Base-by-base conservation (phyloP, 768 basidiomycete genomes). In the Hygrophoropsis aurantiaca region DNA sequence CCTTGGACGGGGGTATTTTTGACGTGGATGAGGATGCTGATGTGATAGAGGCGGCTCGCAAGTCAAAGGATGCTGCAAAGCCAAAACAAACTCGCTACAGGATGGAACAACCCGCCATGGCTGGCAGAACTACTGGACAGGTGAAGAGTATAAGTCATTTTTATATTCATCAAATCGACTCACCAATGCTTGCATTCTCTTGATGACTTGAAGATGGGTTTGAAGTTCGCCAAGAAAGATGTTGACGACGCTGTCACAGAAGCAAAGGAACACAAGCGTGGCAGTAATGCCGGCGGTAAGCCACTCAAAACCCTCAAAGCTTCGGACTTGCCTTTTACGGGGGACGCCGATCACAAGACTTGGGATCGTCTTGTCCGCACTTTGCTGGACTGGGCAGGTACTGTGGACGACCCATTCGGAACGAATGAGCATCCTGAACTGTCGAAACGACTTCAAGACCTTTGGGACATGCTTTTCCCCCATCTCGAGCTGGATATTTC, bases 351-450 rank as follows among this genome's bases (percentile, higher is more conserved):
- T 26, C 35, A 37, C 27, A 30, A 30, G 27, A 30, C 27, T 11
- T 46, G 44, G 36, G 44, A 46, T 36, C 19, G 27, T 19, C 37
- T 46, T n/a, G 25, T 46, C 20, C 9, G 44, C 13, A 36, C 34
- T 5, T 23, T 46, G 7, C 26, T 46, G 21, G 36, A 46, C 37
- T 46, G 44, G 44, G 36, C 44, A 18, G 44, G 36, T 16, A 38
- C 44, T 37, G 25, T 38, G 20, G 15, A 38, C 24, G 44, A 46
- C 23, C 35, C 44, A 13, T 46, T 46, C 38, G 44, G 44, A n/a
- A 46, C 44, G 11, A 46, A 38, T 18, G 11, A 46, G 20, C 44
- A 46, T 26, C 44, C 44, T 20, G 24, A 46, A n/a, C 27, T 46
- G 33, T 11, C 37, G 16, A 21, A 34, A 37, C n/a, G 8, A 37